Conservation (phyloP, 2,329 filamentous ascomycete species). For the Aspergillus quadrilineatus region DNA sequence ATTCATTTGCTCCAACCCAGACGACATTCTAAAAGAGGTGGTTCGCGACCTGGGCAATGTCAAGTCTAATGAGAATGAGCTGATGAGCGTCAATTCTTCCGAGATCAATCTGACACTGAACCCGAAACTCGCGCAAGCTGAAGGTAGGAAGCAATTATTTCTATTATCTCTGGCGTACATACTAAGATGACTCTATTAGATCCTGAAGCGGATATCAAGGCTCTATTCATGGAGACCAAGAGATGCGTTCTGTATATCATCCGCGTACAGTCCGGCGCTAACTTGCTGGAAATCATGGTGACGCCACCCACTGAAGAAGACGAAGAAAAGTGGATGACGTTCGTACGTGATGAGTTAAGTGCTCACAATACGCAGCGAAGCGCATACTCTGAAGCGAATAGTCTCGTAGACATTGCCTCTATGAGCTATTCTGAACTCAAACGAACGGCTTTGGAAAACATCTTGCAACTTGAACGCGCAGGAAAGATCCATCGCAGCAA, state of each 20-base stretch:
- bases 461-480: slow-evolving; percentile 80
- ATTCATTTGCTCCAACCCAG: slow-evolving; percentile 72
- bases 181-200: slow-evolving; percentile 50
- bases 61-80: slow-evolving; percentile 93
- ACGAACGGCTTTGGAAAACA: slow-evolving; percentile 87
- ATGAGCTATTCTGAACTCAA: slow-evolving; percentile 93
- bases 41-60: slow-evolving; percentile 92
- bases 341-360: slow-evolving; percentile 79
- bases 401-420: slow-evolving; percentile 80
- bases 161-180: slow-evolving; percentile 10
- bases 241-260: slow-evolving; percentile 97
- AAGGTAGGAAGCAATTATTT: slow-evolving; percentile 50
- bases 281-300: slow-evolving; percentile 92
- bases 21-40: slow-evolving; percentile 87
- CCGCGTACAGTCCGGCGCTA: slow-evolving; percentile 85
- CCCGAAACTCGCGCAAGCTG: slow-evolving; percentile 82
- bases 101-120: slow-evolving; percentile 91
- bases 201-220: slow-evolving; percentile 86
- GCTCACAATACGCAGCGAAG: slow-evolving; percentile 68
- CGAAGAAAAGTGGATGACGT: slow-evolving; percentile 78
- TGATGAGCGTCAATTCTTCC: slow-evolving; percentile 78
- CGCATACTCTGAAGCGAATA: slow-evolving; percentile 84
- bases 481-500: slow-evolving; percentile 85
- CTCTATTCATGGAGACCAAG: slow-evolving; percentile 97
- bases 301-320: slow-evolving; percentile 85